Evolutionary conservation across 257 asterid species (phyloP).

Genomic region (Salvia hispanica): DNA sequence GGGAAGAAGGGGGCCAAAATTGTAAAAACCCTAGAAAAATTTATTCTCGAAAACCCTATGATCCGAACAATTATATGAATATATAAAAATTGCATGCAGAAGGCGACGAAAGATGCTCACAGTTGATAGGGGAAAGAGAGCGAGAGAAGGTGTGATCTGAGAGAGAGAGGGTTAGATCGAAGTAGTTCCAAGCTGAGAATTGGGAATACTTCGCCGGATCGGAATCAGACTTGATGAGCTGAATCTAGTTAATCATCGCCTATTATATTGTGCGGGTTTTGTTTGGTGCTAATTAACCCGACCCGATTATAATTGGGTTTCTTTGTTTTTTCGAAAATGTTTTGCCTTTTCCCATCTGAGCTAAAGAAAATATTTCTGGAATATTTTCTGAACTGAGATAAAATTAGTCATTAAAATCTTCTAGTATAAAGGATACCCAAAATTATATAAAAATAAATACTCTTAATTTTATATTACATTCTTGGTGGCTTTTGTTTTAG

Average conservation of each 20-base stretch:
- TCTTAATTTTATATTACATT: no score
- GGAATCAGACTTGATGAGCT: constrained; percentile 32
- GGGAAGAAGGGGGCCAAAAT: constrained; percentile 1
- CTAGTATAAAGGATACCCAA: no score
- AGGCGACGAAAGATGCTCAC: constrained; percentile 33
- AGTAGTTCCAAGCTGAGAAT: constrained; percentile 17
- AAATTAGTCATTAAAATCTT: no score
- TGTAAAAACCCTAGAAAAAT: constrained; percentile 45
- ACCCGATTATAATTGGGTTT: constrained; percentile 3
- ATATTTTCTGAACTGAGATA: no score
- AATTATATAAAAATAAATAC: no score
- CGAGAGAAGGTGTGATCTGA: constrained; percentile 38
- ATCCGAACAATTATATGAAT: constrained; percentile 34
- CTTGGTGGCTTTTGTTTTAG: no score
- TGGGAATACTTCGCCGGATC: constrained; percentile 42
- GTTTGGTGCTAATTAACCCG: constrained; percentile 29
- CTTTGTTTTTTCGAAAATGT: no score
- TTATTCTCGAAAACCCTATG: constrained; percentile 35
- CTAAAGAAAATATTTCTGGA: no score
- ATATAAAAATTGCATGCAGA: constrained; percentile 26
- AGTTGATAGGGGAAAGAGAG: neutral
- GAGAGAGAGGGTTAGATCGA: constrained; percentile 33
- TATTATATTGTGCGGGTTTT: constrained; percentile 30
- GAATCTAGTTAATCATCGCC: constrained; percentile 25
- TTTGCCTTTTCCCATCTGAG: no score